These are phyloP conservation scores for Leishmania amazonensis DNA, from an alignment of 208 protist species.

Conservation along the genomic window DNA sequence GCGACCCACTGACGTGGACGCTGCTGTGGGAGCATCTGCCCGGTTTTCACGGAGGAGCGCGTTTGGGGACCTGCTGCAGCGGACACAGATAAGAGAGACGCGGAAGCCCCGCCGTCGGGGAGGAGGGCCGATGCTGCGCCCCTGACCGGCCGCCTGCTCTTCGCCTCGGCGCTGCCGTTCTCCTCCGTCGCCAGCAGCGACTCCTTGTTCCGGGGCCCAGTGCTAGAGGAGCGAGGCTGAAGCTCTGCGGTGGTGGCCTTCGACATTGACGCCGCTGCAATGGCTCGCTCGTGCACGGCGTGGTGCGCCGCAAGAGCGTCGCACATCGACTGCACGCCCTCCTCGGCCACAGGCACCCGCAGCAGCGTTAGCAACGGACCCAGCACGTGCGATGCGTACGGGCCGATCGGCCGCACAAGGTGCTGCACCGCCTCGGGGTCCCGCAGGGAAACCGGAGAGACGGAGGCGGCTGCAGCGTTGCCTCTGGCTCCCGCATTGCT, in stretches of 20 bases:
- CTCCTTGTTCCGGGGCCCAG: not conserved
- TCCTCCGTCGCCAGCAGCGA: slow-evolving; percentile 7
- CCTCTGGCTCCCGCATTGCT: not conserved
- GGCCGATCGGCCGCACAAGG: slow-evolving; percentile 33
- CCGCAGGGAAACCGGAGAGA: slow-evolving; percentile 13
- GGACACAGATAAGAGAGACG: not conserved
- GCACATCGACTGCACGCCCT: slow-evolving; percentile 11
- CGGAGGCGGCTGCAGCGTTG: not conserved
- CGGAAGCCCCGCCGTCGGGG: not conserved
- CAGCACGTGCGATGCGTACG: slow-evolving; percentile 24
- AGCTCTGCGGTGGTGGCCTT: not conserved
- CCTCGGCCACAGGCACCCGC: slow-evolving; percentile 9
- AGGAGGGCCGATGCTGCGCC: not conserved
- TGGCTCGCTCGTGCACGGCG: slow-evolving; percentile 7
- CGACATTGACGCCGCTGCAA: not conserved
- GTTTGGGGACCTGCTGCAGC: not conserved
- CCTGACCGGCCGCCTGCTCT: not conserved
- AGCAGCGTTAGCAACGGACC: slow-evolving; percentile 21
- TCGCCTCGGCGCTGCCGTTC: not conserved
- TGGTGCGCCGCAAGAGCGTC: slow-evolving; percentile 10
- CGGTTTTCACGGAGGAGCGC: not conserved
- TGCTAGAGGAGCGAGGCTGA: not conserved
- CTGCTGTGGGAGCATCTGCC: slow-evolving; percentile 4
- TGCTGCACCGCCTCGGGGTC: slow-evolving; percentile 36
- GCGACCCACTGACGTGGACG: slow-evolving; percentile 2